Conservation (phyloP, 306 rosid genomes). For the Gynostemma pentaphyllum region DNA sequence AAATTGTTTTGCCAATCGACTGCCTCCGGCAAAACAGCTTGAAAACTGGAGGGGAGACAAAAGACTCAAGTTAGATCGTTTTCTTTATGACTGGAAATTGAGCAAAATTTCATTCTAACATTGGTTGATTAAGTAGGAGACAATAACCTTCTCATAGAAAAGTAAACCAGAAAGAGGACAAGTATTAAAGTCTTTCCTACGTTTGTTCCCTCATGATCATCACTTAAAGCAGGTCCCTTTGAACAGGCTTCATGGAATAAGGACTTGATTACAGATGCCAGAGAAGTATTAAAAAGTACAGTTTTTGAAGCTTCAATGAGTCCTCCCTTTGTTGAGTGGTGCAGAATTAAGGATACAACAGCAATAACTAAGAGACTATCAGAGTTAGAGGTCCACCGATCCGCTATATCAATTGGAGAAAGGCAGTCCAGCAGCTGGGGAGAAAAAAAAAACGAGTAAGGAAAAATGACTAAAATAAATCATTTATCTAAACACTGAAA, state of each 20-base stretch:
- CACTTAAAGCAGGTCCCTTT: slow-evolving; percentile 75
- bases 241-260: slow-evolving; percentile 39
- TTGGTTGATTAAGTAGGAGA: slow-evolving; percentile 4
- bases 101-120: not conserved
- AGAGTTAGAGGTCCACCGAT: slow-evolving; percentile 33
- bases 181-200: slow-evolving; percentile 37
- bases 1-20: slow-evolving; percentile 71
- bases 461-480: not conserved
- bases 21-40: slow-evolving; percentile 44
- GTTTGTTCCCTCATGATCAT: slow-evolving; percentile 51
- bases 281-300: slow-evolving; percentile 43
- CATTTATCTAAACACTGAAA: not conserved
- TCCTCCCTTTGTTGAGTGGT: slow-evolving; percentile 47
- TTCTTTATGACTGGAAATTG: not conserved
- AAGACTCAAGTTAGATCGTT: slow-evolving; percentile 11
- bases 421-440: slow-evolving; percentile 44
- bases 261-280: slow-evolving; percentile 37
- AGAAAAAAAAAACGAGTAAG: slow-evolving; percentile 18
- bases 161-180: slow-evolving; percentile 57
- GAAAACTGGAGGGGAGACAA: slow-evolving; percentile 33
- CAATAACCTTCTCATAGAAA: slow-evolving; percentile 49
- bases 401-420: slow-evolving; percentile 23
- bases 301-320: slow-evolving; percentile 66
- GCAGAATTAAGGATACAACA: slow-evolving; percentile 60
- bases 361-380: slow-evolving; percentile 47